These are phyloP conservation scores for Leishmania guyanensis DNA, from an alignment of 208 protist species.

Conservation along the genomic window DNA sequence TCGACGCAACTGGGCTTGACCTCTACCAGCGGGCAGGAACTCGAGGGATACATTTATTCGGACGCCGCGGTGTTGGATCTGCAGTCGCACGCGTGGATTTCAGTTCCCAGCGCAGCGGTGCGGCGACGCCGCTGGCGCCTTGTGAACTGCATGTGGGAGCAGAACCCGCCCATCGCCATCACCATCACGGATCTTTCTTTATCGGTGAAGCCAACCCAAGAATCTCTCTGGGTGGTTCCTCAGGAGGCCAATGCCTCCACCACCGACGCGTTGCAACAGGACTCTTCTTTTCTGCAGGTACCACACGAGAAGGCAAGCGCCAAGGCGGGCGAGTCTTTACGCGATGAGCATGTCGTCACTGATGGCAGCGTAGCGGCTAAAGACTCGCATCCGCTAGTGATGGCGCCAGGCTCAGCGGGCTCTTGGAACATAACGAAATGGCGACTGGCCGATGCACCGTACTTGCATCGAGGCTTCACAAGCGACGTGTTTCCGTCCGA, in stretches of 20 bases:
- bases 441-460: background rate
- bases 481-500: background rate
- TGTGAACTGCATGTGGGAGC: constrained; percentile 9
- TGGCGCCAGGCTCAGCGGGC: background rate
- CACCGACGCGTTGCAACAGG: background rate
- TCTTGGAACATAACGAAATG: background rate
- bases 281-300: background rate
- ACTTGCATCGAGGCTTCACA: background rate
- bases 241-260: background rate
- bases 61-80: constrained; percentile 5
- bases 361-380: too few relatives aligned
- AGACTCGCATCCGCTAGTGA: background rate
- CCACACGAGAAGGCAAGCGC: background rate
- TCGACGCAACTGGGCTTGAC: background rate
- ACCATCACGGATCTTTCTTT: background rate
- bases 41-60: constrained; percentile 18
- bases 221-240: background rate
- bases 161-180: background rate
- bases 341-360: background rate
- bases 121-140: constrained; percentile 1
- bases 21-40: background rate
- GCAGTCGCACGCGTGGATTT: background rate
- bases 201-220: background rate
- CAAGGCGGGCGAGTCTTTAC: background rate
- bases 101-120: background rate